Conservation (phyloP, 768 basidiomycete species). For the Tricholoma sp. region DNA sequence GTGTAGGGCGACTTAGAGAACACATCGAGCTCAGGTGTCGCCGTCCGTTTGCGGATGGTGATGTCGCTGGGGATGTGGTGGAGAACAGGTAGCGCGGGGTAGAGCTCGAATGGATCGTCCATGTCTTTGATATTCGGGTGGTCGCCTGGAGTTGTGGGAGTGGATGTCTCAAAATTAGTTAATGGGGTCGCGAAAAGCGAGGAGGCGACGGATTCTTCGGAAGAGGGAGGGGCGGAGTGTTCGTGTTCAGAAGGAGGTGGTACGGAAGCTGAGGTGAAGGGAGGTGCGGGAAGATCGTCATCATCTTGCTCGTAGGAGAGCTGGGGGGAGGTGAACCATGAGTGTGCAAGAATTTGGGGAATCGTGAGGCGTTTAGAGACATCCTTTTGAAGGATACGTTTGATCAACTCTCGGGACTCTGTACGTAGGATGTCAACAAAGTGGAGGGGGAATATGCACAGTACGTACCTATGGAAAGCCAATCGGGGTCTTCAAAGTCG, state of each 20-base stretch:
- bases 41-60: conserved; percentile 45
- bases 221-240: conserved; percentile 35
- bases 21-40: conserved; percentile 30
- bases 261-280: conserved; percentile 27
- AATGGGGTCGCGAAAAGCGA: conserved; percentile 35
- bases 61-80: conserved; percentile 53
- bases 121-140: conserved; percentile 7
- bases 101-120: conserved; percentile 38
- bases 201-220: conserved; percentile 52
- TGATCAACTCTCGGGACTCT: conserved; percentile 87
- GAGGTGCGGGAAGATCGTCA: conserved; percentile 18
- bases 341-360: conserved; percentile 77
- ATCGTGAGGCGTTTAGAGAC: conserved; percentile 72
- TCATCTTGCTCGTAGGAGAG: conserved; percentile 30
- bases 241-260: conserved; percentile 17
- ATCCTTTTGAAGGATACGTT: conserved; percentile 72
- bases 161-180: conserved; percentile 36
- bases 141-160: conserved; percentile 57
- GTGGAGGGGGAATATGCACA: background rate
- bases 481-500: conserved; percentile 87
- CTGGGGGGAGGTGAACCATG: conserved; percentile 68
- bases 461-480: conserved; percentile 76
- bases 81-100: conserved; percentile 23
- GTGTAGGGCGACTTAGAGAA: conserved; percentile 25
- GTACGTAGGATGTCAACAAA: conserved; percentile 23